Percentiles rank a stretch among this genome's conserved stretches.
Evolutionary conservation across 2,329 filamentous ascomycete species (phyloP).

Genomic region (Coniochaeta sp.): DNA sequence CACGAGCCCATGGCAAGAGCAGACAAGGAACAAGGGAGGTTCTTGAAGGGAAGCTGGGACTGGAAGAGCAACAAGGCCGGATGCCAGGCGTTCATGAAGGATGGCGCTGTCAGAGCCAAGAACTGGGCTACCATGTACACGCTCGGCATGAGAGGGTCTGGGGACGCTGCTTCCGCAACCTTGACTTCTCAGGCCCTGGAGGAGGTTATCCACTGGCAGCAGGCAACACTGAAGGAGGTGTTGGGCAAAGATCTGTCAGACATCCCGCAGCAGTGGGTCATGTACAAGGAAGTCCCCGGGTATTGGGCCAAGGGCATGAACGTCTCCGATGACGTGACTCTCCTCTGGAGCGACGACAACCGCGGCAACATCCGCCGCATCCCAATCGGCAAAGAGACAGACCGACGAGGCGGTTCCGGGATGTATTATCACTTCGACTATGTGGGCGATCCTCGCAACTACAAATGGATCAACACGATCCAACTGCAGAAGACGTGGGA

Average conservation of each 20-base stretch:
- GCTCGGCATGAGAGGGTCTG: slow-evolving; percentile 43
- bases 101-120: slow-evolving; percentile 41
- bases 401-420: slow-evolving; percentile 47
- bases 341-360: slow-evolving; percentile 59
- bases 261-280: slow-evolving; percentile 50
- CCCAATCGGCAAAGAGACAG: slow-evolving; percentile 45
- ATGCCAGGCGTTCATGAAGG: slow-evolving; percentile 43
- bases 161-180: slow-evolving; percentile 40
- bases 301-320: slow-evolving; percentile 51
- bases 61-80: slow-evolving; percentile 46
- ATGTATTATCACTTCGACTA: slow-evolving; percentile 50
- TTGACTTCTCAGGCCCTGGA: slow-evolving; percentile 30
- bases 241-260: slow-evolving; percentile 11
- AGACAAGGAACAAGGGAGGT: slow-evolving; percentile 27
- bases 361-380: slow-evolving; percentile 53
- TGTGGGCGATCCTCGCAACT: slow-evolving; percentile 51
- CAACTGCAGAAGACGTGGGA: slow-evolving; percentile 59
- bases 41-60: slow-evolving; percentile 39
- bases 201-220: slow-evolving; percentile 33
- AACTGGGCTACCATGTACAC: slow-evolving; percentile 47
- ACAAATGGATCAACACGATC: slow-evolving; percentile 61
- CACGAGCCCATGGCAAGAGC: slow-evolving; percentile 50
- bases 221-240: slow-evolving; percentile 11
- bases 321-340: slow-evolving; percentile 54
- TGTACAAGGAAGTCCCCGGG: slow-evolving; percentile 50